Evolutionary conservation across 2,329 filamentous ascomycete genomes (phyloP).

Genomic region (Calonectria leucothoes): DNA sequence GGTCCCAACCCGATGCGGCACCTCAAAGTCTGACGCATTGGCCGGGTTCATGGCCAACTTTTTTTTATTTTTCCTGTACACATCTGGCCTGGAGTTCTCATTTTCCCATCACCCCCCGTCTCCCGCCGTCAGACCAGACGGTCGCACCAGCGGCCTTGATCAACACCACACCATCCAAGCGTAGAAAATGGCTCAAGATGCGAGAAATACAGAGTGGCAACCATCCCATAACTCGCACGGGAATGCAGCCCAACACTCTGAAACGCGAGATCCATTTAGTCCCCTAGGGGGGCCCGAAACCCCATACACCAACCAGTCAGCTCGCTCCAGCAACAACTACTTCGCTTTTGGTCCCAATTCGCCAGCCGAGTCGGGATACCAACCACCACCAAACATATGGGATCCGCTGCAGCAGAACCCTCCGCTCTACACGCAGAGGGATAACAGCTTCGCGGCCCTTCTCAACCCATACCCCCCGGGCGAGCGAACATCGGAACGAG

Average conservation of each 20-base stretch:
- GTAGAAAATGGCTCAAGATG: background rate
- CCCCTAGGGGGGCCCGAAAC: background rate
- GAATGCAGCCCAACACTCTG: background rate
- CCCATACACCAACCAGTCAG: background rate
- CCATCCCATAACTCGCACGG: background rate
- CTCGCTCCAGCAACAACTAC: background rate
- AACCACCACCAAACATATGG: background rate
- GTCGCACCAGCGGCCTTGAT: background rate
- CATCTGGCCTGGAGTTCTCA: background rate
- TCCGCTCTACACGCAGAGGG: background rate
- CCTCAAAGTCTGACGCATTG: background rate
- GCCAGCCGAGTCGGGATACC: background rate
- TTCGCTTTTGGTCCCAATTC: background rate
- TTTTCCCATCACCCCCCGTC: too few relatives aligned
- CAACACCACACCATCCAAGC: background rate
- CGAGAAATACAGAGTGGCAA: background rate
- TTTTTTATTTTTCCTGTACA: background rate
- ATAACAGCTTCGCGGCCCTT: background rate
- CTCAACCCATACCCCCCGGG: background rate
- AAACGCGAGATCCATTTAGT: background rate
- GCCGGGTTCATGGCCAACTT: background rate
- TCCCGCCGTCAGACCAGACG: background rate
- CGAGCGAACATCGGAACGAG: background rate
- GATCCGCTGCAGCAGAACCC: constrained; percentile 1
- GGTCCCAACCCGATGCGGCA: background rate